Base-by-base conservation (phyloP, 78 protist genomes). In the Bigelowiella natans region DNA sequence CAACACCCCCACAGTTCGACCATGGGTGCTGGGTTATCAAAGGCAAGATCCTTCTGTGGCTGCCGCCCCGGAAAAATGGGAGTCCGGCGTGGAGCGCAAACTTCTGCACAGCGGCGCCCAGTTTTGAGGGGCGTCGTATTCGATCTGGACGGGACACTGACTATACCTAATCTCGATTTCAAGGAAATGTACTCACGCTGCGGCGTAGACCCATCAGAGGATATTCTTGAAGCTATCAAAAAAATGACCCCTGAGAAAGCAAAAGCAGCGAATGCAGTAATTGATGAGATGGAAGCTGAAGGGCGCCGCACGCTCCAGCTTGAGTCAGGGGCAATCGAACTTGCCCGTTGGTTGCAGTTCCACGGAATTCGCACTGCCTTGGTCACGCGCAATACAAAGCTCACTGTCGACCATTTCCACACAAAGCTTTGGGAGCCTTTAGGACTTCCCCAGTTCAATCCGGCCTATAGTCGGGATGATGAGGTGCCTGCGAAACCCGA, bases 121-220 rank as follows among this genome's bases (percentile, higher is more conserved):
- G 82, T 18, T 30, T 40, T 85, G 88, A 39, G 88, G 37, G 88
- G 88, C 40, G 39, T 85, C 88, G 39, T 85, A 31, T 85, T 85
- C 88, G 88, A 85, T 40, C 37, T 85, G 88, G 88, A 85, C 39
- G 88, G 88, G n/a, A 85, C 88, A 0, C 88, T 85, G 3, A 85
- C 88, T 0, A 34, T 36, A 3, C 40, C 88, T 7, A 85, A 37
- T 40, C 0, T 85, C 40, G 40, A 85, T 31, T 85, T 85, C 2
- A 7, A 7, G n/a, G 29, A 1, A 28, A 85, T 85, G 88, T 85
- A 85, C 88, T 1, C 0, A 28, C 88, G 88, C 0, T 1, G 34
- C 1, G 88, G 88, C 40, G 88, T 85, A 36, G 37, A n/a, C 30
- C n/a, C 1, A 1, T 1, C 34, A 31, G 40, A 37, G n/a, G 88